Evolutionary conservation across 1,284 basidiomycete genomes (phyloP).

Genomic region (Sanghuangporus sanghuang): DNA sequence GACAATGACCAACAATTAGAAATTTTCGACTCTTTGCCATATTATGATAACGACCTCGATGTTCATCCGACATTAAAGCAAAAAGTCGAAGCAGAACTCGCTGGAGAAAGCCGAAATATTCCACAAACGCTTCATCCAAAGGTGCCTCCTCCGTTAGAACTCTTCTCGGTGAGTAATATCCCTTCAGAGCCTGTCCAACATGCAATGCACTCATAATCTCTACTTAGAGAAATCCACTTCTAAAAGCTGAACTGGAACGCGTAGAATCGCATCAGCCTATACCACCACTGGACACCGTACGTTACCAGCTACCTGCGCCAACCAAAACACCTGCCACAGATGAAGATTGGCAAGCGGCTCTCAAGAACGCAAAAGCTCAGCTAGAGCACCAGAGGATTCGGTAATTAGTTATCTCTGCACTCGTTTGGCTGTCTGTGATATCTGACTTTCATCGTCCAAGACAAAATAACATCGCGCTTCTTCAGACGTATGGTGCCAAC

Average conservation of each 20-base stretch:
- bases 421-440: not conserved
- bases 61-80: slow-evolving; percentile 63
- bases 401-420: slow-evolving; percentile 36
- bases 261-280: slow-evolving; percentile 69
- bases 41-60: slow-evolving; percentile 92
- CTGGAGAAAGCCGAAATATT: slow-evolving; percentile 55
- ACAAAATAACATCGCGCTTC: slow-evolving; percentile 78
- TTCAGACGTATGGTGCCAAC: slow-evolving; percentile 87
- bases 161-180: slow-evolving; percentile 59
- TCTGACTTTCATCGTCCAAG: slow-evolving; percentile 33
- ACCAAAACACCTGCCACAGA: slow-evolving; percentile 57
- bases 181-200: slow-evolving; percentile 6
- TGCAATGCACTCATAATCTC: not conserved
- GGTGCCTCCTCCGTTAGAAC: slow-evolving; percentile 61
- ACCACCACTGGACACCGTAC: slow-evolving; percentile 69
- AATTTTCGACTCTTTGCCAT: slow-evolving; percentile 83
- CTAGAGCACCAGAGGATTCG: slow-evolving; percentile 87
- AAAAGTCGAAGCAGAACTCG: slow-evolving; percentile 70
- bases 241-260: slow-evolving; percentile 69
- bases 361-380: slow-evolving; percentile 80
- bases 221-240: slow-evolving; percentile 57
- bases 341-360: slow-evolving; percentile 74
- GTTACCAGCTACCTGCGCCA: slow-evolving; percentile 79
- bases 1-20: slow-evolving; percentile 13
- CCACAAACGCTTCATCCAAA: slow-evolving; percentile 54